Base-by-base conservation (phyloP, 2,329 filamentous ascomycete genomes). In the Aspergillus versicolor region DNA sequence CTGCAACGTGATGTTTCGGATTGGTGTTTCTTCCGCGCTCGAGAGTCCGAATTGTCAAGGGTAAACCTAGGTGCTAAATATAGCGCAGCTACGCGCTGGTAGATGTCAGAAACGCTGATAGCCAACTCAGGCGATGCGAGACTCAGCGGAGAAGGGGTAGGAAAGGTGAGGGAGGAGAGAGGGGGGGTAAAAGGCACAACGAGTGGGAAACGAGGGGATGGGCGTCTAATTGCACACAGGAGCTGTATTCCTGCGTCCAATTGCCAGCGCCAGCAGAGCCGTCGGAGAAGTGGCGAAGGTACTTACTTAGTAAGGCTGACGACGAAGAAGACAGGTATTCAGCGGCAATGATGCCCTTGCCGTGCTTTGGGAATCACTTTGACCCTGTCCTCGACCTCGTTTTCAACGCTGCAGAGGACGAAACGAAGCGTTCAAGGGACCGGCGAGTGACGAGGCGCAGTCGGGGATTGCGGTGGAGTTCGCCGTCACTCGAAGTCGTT, bases 21-120 rank as follows among this genome's bases (percentile, higher is more conserved):
- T 40, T 54, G 38, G 43, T 47, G 54, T 46, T 58, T 59, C 56
- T 49, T 54, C 60, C 61, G 60, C 62, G 60, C 60, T 61, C 58
- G 54, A 60, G 50, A 53, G 46, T 54, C 56, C 30, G 58, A 56
- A 52, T 52, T 42, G 47, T 44, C 44, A 41, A 51, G 51, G 52
- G 42, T 30, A 65, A 65, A 53, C 60, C 58, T 55, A 58, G 60
- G 61, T 71, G 64, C 70, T 73, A 73, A 73, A 68, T 70, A 70
- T 73, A 73, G 70, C 68, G 56, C 46, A 45, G 46, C 48, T 52
- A 53, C 60, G 61, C 49, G 60, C 64, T 58, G 67, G 57, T 19
- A 41, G n/a, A 37, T 64, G 66, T 68, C 62, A 67, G 63, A 66
- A 64, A 67, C 52, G 54, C 42, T 55, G 58, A 58, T 54, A 54